phyloP scores from a whole-genome alignment of 208 protist species.

The Polymyxa betae region DNA sequence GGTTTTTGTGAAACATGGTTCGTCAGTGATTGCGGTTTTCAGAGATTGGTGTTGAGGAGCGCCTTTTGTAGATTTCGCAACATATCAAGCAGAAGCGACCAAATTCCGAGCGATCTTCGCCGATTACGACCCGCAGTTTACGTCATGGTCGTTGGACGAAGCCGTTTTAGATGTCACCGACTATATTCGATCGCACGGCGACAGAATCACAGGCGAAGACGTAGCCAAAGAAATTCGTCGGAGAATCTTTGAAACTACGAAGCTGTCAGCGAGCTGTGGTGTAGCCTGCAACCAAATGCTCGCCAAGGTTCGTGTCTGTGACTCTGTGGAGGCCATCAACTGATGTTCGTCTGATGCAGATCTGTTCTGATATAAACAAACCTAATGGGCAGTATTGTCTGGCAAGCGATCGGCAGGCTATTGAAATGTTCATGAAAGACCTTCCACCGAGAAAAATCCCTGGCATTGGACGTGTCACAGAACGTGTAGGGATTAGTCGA shows the following conservation, averaged over 20 bases:
- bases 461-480: background rate
- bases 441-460: background rate
- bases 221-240: background rate
- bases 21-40: background rate
- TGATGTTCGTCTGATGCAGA: background rate
- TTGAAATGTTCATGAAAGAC: background rate
- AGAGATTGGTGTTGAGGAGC: background rate
- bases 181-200: slow-evolving; percentile 9
- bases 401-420: background rate
- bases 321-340: background rate
- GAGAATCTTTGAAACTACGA: background rate
- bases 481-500: background rate
- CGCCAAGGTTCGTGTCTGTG: background rate
- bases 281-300: slow-evolving; percentile 8
- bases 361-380: background rate
- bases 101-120: slow-evolving; percentile 56
- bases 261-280: background rate
- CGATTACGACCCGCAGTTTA: slow-evolving; percentile 59
- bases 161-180: slow-evolving; percentile 40
- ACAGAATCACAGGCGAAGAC: background rate
- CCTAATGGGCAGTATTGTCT: background rate
- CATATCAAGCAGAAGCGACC: slow-evolving; percentile 42
- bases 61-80: slow-evolving; percentile 46
- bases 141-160: slow-evolving; percentile 56
- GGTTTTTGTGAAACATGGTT: slow-evolving; percentile 51